A percentile compares a stretch with the other conserved stretches of the same genome.
Evolutionary conservation across 768 basidiomycete genomes (phyloP).

Genomic region (Podaxis sp.): DNA sequence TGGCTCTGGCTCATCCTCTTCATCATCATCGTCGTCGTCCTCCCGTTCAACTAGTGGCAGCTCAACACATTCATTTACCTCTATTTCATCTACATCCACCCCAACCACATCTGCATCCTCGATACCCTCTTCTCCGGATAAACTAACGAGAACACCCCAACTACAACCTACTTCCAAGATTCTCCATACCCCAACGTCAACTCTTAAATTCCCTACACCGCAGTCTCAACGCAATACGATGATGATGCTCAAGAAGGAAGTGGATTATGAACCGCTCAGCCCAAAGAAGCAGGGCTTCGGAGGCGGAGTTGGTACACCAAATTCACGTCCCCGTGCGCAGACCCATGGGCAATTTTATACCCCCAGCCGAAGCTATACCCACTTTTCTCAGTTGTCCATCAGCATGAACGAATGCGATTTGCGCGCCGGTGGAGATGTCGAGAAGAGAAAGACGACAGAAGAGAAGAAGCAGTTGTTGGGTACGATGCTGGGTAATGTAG

Average conservation of each 20-base stretch:
- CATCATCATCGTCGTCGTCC: slow-evolving; percentile 29
- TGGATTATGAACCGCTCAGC: slow-evolving; percentile 73
- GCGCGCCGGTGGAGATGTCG: slow-evolving; percentile 17
- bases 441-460: slow-evolving; percentile 57
- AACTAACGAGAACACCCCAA: slow-evolving; percentile 24
- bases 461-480: slow-evolving; percentile 83
- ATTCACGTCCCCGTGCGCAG: slow-evolving; percentile 10
- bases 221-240: slow-evolving; percentile 45
- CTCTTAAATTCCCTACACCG: slow-evolving; percentile 25
- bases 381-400: slow-evolving; percentile 4
- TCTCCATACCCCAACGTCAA: slow-evolving; percentile 4
- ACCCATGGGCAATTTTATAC: slow-evolving; percentile 12
- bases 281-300: slow-evolving; percentile 49
- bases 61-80: slow-evolving; percentile 41
- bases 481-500: slow-evolving; percentile 87
- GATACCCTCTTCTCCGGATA: slow-evolving; percentile 44
- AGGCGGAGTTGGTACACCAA: neutral
- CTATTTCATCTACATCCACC: slow-evolving; percentile 38
- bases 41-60: slow-evolving; percentile 44
- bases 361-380: slow-evolving; percentile 9
- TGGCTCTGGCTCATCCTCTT: slow-evolving; percentile 28
- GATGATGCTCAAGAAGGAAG: slow-evolving; percentile 66
- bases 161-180: neutral
- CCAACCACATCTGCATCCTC: slow-evolving; percentile 33
- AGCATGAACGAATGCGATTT: neutral